phyloP scores from a whole-genome alignment of 441 rosid genomes.

The Erodium moschatum region DNA sequence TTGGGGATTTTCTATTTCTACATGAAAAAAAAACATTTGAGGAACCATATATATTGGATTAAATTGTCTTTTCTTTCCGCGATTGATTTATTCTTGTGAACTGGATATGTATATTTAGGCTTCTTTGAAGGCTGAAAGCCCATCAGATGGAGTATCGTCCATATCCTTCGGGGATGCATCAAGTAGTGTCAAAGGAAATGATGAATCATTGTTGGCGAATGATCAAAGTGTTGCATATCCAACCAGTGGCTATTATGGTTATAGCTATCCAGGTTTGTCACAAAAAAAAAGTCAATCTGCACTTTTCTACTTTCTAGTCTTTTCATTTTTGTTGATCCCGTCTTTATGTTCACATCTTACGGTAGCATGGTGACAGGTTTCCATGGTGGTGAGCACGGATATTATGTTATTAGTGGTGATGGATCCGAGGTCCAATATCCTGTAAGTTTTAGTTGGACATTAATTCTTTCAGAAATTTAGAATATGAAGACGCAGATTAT shows the following conservation, averaged over 20 bases:
- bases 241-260: slow-evolving; percentile 28
- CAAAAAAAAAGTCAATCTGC: neutral
- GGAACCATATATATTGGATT: neutral
- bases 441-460: slow-evolving; percentile 22
- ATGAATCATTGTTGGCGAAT: slow-evolving; percentile 24
- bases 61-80: too few relatives aligned
- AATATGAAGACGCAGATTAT: neutral
- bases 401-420: slow-evolving; percentile 26
- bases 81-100: neutral
- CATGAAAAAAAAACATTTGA: neutral
- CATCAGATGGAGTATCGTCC: slow-evolving; percentile 21
- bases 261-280: slow-evolving; percentile 33
- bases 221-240: slow-evolving; percentile 32
- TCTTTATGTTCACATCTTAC: slow-evolving; percentile 16
- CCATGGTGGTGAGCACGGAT: slow-evolving; percentile 32
- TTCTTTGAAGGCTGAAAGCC: slow-evolving; percentile 25
- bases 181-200: slow-evolving; percentile 17
- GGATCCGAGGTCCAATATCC: slow-evolving; percentile 37
- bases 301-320: neutral
- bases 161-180: slow-evolving; percentile 24
- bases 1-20: too few relatives aligned
- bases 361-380: slow-evolving; percentile 23
- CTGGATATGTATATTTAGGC: slow-evolving; percentile 14
- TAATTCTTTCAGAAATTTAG: neutral
- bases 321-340: neutral